These are phyloP conservation scores for Annona squamosa DNA, from an alignment of 164 flowering plant genomes.

Conservation along the genomic window DNA sequence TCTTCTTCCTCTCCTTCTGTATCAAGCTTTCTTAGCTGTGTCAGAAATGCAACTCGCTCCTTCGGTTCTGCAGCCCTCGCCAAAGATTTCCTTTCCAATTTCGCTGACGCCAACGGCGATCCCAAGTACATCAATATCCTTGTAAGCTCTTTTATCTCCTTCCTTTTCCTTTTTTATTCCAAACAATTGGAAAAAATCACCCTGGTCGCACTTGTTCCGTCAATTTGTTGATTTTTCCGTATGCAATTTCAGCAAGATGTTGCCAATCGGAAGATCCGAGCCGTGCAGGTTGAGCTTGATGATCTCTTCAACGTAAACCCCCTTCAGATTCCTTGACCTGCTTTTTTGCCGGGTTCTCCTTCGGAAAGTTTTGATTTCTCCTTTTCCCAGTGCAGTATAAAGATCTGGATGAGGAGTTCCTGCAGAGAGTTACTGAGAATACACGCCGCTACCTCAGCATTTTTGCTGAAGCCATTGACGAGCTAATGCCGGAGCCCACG, in stretches of 20 bases:
- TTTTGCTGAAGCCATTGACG: slow-evolving; percentile 83
- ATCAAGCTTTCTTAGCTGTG: neutral
- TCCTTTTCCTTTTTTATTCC: too few species aligned
- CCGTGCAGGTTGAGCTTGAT: slow-evolving; percentile 71
- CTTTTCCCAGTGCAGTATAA: slow-evolving; percentile 42
- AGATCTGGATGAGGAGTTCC: slow-evolving; percentile 79
- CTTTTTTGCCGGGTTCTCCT: neutral
- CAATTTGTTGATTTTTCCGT: neutral
- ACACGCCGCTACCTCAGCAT: slow-evolving; percentile 72
- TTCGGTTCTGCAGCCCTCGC: slow-evolving; percentile 40
- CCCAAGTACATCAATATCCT: slow-evolving; percentile 78
- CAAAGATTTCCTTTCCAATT: slow-evolving; percentile 70
- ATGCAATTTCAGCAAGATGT: slow-evolving; percentile 73
- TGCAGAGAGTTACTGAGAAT: slow-evolving; percentile 65
- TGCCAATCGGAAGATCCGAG: slow-evolving; percentile 59
- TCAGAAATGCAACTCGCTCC: neutral
- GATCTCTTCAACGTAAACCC: slow-evolving; percentile 60
- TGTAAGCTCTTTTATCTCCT: slow-evolving; percentile 30
- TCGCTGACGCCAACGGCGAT: slow-evolving; percentile 69
- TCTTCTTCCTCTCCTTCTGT: slow-evolving; percentile 9
- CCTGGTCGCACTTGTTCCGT: neutral
- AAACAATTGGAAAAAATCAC: neutral
- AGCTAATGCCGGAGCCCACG: slow-evolving; percentile 78
- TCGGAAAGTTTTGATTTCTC: neutral
- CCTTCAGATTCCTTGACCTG: neutral